A percentile compares a stretch with the other conserved stretches of the same genome.
These are phyloP conservation scores for Malassezia japonica DNA, from an alignment of 1,284 basidiomycete species.

Conservation along the genomic window DNA sequence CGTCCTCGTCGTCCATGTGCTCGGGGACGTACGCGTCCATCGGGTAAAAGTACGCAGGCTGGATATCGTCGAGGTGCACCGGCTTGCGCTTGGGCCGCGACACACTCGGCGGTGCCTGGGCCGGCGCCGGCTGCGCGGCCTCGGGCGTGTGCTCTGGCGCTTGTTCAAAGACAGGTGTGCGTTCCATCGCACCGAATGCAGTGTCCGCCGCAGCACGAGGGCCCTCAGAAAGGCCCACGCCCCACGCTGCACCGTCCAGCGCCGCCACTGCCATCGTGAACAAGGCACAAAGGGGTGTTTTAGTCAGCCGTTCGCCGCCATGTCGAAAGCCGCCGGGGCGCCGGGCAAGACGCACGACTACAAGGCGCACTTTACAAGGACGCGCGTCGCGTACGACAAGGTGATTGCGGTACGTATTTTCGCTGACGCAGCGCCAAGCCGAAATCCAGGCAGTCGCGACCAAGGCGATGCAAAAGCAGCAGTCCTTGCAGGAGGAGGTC, in stretches of 20 bases:
- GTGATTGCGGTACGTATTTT: conserved; percentile 10
- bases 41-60: conserved; percentile 40
- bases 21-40: conserved; percentile 9
- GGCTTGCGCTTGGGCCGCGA: no score
- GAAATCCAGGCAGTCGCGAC: conserved; percentile 3
- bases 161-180: no score
- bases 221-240: neutral
- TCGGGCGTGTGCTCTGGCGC: no score
- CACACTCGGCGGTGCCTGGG: no score
- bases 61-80: conserved; percentile 14
- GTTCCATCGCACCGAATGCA: no score
- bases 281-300: neutral
- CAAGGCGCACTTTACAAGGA: conserved; percentile 16
- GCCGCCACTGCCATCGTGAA: neutral
- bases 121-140: no score
- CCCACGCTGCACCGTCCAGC: neutral
- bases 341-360: conserved; percentile 8
- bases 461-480: conserved; percentile 9
- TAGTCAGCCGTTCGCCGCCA: conserved; percentile 5
- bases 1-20: neutral
- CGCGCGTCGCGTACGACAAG: conserved; percentile 11
- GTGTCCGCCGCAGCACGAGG: neutral
- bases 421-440: conserved; percentile 6
- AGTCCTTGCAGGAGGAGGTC: conserved; percentile 12
- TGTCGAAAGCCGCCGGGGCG: conserved; percentile 2